Percentiles rank a stretch among this genome's conserved stretches.
Conservation (phyloP, 345 rosid genomes). For the Litchi chinensis region DNA sequence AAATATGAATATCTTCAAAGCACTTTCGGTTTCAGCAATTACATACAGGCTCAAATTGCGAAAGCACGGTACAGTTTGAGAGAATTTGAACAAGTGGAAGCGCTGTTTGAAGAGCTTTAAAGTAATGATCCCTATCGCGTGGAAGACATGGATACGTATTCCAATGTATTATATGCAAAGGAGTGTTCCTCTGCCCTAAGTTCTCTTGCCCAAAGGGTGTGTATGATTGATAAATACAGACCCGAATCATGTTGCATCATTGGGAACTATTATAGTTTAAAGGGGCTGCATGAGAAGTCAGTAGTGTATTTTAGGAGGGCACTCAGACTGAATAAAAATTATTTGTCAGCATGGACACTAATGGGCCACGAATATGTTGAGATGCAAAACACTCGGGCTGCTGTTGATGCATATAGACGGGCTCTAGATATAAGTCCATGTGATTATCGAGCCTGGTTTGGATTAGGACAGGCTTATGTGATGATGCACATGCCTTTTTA, state of each 20-base stretch:
- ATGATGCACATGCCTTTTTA: slow-evolving; percentile 94
- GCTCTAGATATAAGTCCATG: slow-evolving; percentile 90
- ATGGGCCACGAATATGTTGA: slow-evolving; percentile 98
- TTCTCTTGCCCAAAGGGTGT: slow-evolving; percentile 88
- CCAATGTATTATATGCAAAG: slow-evolving; percentile 92
- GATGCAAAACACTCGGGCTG: slow-evolving; percentile 97
- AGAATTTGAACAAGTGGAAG: slow-evolving; percentile 95
- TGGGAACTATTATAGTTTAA: slow-evolving; percentile 95
- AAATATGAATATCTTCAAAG: slow-evolving; percentile 76
- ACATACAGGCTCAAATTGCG: slow-evolving; percentile 92
- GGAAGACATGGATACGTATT: slow-evolving; percentile 97
- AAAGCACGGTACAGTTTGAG: slow-evolving; percentile 88
- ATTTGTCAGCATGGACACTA: slow-evolving; percentile 94
- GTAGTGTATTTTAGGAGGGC: slow-evolving; percentile 94
- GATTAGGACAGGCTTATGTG: slow-evolving; percentile 94
- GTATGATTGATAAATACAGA: slow-evolving; percentile 84
- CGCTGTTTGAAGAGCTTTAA: slow-evolving; percentile 81
- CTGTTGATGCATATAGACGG: slow-evolving; percentile 90
- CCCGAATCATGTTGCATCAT: slow-evolving; percentile 98
- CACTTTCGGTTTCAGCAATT: slow-evolving; percentile 78
- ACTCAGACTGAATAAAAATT: slow-evolving; percentile 86
- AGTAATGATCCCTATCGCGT: slow-evolving; percentile 86
- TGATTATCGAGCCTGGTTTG: slow-evolving; percentile 98
- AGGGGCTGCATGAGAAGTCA: slow-evolving; percentile 94
- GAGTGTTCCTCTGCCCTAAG: slow-evolving; percentile 89